These are phyloP conservation scores for Tilletia walkeri DNA, from an alignment of 1,284 basidiomycete genomes.

Conservation along the genomic window DNA sequence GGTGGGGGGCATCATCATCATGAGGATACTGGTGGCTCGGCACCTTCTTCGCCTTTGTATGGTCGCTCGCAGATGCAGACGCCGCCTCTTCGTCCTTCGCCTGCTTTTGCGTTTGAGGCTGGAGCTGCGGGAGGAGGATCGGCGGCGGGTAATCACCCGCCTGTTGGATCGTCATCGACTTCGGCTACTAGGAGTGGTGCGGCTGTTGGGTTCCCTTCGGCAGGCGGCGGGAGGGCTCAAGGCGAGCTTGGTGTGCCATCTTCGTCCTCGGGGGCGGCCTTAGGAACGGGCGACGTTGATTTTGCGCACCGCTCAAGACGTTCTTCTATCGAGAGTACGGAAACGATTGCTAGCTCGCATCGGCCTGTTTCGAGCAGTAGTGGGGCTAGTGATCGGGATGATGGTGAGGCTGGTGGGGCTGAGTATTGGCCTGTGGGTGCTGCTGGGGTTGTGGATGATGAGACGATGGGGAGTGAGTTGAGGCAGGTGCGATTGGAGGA, in stretches of 20 bases:
- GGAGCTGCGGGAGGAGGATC: too few relatives aligned
- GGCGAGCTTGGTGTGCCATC: not conserved
- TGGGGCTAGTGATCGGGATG: not conserved
- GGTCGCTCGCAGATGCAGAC: constrained; percentile 11
- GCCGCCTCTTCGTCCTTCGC: not conserved
- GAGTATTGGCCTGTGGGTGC: not conserved
- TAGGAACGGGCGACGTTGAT: not conserved
- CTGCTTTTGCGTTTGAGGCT: not conserved
- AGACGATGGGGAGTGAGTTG: not conserved
- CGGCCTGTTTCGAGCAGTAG: not conserved
- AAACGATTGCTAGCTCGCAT: constrained; percentile 10
- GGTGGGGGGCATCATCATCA: not conserved
- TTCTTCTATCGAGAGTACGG: constrained; percentile 2
- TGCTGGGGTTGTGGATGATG: not conserved
- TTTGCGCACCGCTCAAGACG: constrained; percentile 1
- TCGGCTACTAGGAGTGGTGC: too few relatives aligned
- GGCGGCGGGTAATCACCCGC: too few relatives aligned
- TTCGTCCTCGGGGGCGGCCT: not conserved
- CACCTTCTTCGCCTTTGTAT: not conserved
- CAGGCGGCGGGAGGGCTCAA: not conserved
- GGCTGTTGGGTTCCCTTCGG: too few relatives aligned
- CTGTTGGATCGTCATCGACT: too few relatives aligned
- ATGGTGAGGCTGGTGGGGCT: not conserved
- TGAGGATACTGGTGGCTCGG: not conserved
- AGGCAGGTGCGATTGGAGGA: not conserved